Evolutionary conservation across 805 yeast genomes (phyloP).

Genomic region (Geotrichum ghanense): DNA sequence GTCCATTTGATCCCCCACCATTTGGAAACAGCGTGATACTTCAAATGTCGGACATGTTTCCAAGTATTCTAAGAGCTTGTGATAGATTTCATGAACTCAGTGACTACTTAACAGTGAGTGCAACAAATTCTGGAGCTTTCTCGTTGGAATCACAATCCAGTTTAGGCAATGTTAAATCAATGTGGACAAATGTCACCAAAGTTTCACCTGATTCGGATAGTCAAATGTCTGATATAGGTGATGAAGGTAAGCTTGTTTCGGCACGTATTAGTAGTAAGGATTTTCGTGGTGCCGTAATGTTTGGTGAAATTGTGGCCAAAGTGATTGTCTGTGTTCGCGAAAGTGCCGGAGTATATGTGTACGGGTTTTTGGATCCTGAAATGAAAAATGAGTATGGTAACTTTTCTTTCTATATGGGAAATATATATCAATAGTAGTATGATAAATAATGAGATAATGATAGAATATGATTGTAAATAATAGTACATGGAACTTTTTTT

Average conservation of each 20-base stretch:
- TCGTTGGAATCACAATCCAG: neutral
- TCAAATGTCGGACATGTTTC: neutral
- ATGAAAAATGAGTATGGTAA: neutral
- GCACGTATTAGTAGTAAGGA: neutral
- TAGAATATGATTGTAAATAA: too few relatives aligned
- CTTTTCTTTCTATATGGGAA: neutral
- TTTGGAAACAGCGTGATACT: neutral
- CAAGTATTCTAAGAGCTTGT: neutral
- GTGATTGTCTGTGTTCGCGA: neutral
- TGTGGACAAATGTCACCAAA: neutral
- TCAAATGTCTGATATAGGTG: neutral
- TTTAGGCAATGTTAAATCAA: neutral
- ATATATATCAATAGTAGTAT: neutral
- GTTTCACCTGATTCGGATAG: neutral
- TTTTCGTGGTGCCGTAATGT: neutral
- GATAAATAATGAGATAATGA: too few relatives aligned
- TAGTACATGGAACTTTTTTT: too few relatives aligned
- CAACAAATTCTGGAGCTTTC: neutral
- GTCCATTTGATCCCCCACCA: neutral
- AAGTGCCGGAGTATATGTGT: neutral
- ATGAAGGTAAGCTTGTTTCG: neutral
- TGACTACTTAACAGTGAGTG: neutral
- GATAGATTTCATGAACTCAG: neutral
- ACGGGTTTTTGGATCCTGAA: slow-evolving; percentile 1
- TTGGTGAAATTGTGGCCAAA: neutral